Evolutionary conservation across 2,329 filamentous ascomycete genomes (phyloP).

Genomic region (Exophiala alcalophila): DNA sequence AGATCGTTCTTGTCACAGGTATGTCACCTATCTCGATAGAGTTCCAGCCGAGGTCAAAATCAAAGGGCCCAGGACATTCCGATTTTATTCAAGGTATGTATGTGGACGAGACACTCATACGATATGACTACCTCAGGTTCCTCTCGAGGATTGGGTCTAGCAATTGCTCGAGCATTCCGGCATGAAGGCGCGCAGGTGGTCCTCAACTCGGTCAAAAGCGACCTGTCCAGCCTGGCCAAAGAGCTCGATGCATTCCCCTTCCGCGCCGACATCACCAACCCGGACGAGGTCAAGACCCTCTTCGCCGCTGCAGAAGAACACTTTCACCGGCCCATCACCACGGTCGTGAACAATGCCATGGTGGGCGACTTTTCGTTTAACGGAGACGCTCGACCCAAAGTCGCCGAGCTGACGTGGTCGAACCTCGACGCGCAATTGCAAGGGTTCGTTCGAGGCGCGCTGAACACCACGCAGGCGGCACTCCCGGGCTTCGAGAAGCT

Average conservation of each 20-base stretch:
- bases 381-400: constrained; percentile 22
- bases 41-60: too few relatives aligned
- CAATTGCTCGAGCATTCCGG: constrained; percentile 21
- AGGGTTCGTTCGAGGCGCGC: constrained; percentile 19
- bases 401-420: constrained; percentile 22
- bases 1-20: constrained; percentile 25
- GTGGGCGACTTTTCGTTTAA: constrained; percentile 28
- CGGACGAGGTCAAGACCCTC: constrained; percentile 13
- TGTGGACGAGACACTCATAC: too few relatives aligned
- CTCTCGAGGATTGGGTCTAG: constrained; percentile 23
- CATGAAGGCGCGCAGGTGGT: constrained; percentile 18
- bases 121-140: constrained; percentile 16
- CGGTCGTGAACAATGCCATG: constrained; percentile 28
- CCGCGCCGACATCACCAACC: constrained; percentile 23
- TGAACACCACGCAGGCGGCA: constrained; percentile 27
- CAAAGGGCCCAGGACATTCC: neutral
- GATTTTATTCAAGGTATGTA: neutral
- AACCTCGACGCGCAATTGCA: constrained; percentile 23
- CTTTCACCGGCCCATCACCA: constrained; percentile 21
- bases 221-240: constrained; percentile 8
- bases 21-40: constrained; percentile 3
- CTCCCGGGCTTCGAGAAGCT: constrained; percentile 22
- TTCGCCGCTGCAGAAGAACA: constrained; percentile 17
- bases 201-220: constrained; percentile 15
- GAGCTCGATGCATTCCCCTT: constrained; percentile 17